These are phyloP conservation scores for Penicillium sclerotiorum DNA, from an alignment of 2,329 filamentous ascomycete genomes.

Conservation along the genomic window DNA sequence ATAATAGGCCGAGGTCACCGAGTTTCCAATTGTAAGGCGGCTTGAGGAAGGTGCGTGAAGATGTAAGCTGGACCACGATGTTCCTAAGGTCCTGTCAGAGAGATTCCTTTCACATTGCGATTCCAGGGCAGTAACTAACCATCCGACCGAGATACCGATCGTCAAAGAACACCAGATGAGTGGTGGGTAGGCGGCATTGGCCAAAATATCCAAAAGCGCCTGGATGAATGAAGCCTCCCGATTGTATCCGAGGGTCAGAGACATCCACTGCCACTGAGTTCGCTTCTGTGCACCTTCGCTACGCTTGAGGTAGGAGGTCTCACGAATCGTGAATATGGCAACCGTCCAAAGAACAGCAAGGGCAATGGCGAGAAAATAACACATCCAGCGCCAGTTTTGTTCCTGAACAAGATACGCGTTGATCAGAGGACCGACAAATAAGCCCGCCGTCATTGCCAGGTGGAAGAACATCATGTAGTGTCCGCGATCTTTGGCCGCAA, in stretches of 20 bases:
- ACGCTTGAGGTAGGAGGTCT: slow-evolving; percentile 23
- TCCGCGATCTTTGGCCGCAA: slow-evolving; percentile 37
- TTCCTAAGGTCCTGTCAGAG: slow-evolving; percentile 21
- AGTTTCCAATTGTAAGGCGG: slow-evolving; percentile 30
- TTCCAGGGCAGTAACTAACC: slow-evolving; percentile 16
- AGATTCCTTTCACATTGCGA: not conserved
- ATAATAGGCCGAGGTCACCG: slow-evolving; percentile 28
- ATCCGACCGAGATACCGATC: slow-evolving; percentile 31
- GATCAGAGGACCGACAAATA: slow-evolving; percentile 42
- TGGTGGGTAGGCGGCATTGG: slow-evolving; percentile 27
- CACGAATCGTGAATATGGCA: slow-evolving; percentile 26
- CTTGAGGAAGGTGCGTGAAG: slow-evolving; percentile 28
- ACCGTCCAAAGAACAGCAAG: slow-evolving; percentile 21
- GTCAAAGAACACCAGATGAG: slow-evolving; percentile 30
- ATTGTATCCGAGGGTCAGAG: slow-evolving; percentile 23
- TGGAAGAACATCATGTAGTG: slow-evolving; percentile 44
- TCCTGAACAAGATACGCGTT: slow-evolving; percentile 30
- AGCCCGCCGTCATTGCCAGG: slow-evolving; percentile 37
- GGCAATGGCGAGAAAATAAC: slow-evolving; percentile 27
- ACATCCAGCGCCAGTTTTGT: slow-evolving; percentile 30
- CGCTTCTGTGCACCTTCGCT: slow-evolving; percentile 4
- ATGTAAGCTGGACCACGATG: slow-evolving; percentile 33
- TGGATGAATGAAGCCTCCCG: slow-evolving; percentile 28
- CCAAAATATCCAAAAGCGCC: slow-evolving; percentile 25
- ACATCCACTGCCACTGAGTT: slow-evolving; percentile 24